Evolutionary conservation across 495 filamentous ascomycete species (phyloP), one percentile per base, ranked within the genome.

Genomic region (Chaetomium tenue): DNA sequence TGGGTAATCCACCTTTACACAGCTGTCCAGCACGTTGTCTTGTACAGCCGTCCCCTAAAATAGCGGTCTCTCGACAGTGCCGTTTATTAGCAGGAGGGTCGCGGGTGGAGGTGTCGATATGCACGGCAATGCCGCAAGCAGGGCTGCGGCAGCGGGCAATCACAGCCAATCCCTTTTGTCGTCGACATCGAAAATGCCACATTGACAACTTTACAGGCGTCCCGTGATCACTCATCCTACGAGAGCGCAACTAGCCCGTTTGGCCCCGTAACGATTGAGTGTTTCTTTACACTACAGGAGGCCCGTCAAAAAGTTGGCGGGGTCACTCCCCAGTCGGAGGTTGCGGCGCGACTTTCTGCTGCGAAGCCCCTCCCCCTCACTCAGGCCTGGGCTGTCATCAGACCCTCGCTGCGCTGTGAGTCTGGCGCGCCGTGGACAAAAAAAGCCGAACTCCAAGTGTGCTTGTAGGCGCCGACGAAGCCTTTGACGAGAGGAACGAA

Each of bases 91-190:
- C 47, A 40, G 59, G 48, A 46, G 50, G 42, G 20, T 25, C 47
- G 42, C 46, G 47, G 47, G 63, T 55, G 47, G 57, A 65, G 57
- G 48, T 39, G 37, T 39, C 63, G 9, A 40, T 68, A 52, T 65
- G 62, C 58, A 68, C 39, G 63, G 50, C 66, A 62, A 65, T 65
- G 66, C 63, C 59, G 63, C 53, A 68, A 53, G 42, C 61, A 68
- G 60, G 66, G 66, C 66, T 68, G 66, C 40, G 53, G 46, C 63
- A 50, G 51, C 37, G 44, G 52, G 48, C 44, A 33, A 54, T 39
- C 46, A 55, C 37, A 68, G 66, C 66, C 66, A 68, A 68, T 68
- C 26, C 53, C 39, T 18, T 9, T 9, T 5, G 50, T 3, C 30
- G 56, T 60, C 25, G 22, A 44, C 37, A 42, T 60, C 11, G 51